Evolutionary conservation across 495 filamentous ascomycete genomes (phyloP).

Genomic region (Aspergillus bertholletiae): DNA sequence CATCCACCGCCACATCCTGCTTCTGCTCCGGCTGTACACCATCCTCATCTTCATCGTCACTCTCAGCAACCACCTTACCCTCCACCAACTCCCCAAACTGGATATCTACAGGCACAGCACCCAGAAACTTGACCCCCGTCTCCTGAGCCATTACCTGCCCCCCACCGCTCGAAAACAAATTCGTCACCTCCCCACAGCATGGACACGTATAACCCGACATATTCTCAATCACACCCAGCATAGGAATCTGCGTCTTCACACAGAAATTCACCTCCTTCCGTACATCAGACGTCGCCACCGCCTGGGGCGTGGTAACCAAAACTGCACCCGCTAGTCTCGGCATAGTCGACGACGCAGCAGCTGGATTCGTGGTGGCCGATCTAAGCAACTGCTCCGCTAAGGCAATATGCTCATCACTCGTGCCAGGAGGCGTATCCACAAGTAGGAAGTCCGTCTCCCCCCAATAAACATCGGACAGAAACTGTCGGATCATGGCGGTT

Average conservation of each 20-base stretch:
- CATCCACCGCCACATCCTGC: slow-evolving; percentile 40
- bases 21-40: slow-evolving; percentile 45
- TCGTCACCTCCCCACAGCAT: slow-evolving; percentile 88
- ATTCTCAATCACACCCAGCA: slow-evolving; percentile 92
- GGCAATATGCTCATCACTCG: slow-evolving; percentile 95
- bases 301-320: slow-evolving; percentile 94
- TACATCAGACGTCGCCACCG: slow-evolving; percentile 88
- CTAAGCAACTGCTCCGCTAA: slow-evolving; percentile 80
- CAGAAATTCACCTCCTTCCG: slow-evolving; percentile 97
- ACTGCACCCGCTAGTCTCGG: slow-evolving; percentile 75
- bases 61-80: slow-evolving; percentile 46
- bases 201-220: slow-evolving; percentile 98
- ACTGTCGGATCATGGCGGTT: slow-evolving; percentile 97
- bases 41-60: slow-evolving; percentile 37
- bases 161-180: slow-evolving; percentile 87
- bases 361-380: slow-evolving; percentile 34
- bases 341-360: slow-evolving; percentile 14
- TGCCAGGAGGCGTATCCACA: slow-evolving; percentile 94
- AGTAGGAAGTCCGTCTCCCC: slow-evolving; percentile 81
- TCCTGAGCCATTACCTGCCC: slow-evolving; percentile 87
- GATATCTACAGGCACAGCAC: slow-evolving; percentile 84
- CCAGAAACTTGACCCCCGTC: slow-evolving; percentile 78
- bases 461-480: slow-evolving; percentile 91
- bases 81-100: slow-evolving; percentile 64
- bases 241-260: slow-evolving; percentile 72